Conservation (phyloP, 1,284 basidiomycete species). For the Earliella scabrosa region DNA sequence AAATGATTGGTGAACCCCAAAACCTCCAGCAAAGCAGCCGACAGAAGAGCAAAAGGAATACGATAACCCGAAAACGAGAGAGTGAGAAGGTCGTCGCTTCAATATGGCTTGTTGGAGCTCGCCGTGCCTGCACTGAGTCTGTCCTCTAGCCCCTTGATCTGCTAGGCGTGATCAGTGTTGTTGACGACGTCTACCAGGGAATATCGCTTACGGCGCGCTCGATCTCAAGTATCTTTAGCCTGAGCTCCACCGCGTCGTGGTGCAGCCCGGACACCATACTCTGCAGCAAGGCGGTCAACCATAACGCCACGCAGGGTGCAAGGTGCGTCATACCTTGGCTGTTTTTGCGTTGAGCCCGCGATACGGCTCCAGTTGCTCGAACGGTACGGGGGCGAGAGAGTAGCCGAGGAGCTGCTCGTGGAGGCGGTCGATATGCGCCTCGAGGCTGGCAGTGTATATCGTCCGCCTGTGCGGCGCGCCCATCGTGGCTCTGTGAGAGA, state of each 20-base stretch:
- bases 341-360: slow-evolving; percentile 61
- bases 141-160: slow-evolving; percentile 19
- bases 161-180: background rate
- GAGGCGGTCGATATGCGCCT: slow-evolving; percentile 35
- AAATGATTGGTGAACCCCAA: background rate
- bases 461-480: slow-evolving; percentile 56
- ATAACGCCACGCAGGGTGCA: background rate
- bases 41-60: background rate
- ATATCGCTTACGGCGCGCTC: slow-evolving; percentile 58
- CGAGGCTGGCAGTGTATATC: slow-evolving; percentile 39
- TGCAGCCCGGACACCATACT: slow-evolving; percentile 75
- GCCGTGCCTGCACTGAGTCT: slow-evolving; percentile 8
- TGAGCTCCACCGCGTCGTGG: slow-evolving; percentile 59
- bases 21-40: background rate
- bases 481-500: slow-evolving; percentile 56
- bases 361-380: slow-evolving; percentile 32
- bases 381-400: slow-evolving; percentile 29
- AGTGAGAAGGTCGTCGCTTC: too few relatives aligned
- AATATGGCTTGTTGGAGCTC: background rate
- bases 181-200: background rate
- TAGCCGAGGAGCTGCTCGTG: slow-evolving; percentile 32
- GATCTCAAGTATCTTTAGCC: slow-evolving; percentile 66
- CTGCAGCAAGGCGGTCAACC: slow-evolving; percentile 37
- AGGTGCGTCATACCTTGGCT: slow-evolving; percentile 54
- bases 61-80: too few relatives aligned